Conservation (phyloP, 164 flowering plant species). For the Vitis cinerea region DNA sequence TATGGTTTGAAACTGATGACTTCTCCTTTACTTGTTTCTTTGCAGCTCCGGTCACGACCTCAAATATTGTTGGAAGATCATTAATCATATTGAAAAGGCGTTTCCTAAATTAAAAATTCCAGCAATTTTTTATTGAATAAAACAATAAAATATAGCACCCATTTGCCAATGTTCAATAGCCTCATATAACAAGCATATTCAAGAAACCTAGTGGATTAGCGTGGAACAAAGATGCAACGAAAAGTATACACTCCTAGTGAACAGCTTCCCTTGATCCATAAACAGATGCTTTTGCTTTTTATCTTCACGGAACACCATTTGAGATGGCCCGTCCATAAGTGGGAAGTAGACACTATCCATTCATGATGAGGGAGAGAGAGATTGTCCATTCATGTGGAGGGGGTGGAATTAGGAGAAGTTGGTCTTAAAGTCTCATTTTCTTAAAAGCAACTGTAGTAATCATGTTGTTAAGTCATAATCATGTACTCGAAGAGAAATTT, state of each 20-base stretch:
- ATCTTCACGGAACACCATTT: too few species aligned
- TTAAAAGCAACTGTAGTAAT: too few species aligned
- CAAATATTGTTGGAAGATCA: slow-evolving; percentile 66
- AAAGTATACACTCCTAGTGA: not conserved
- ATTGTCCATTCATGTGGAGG: too few species aligned
- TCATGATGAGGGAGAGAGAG: too few species aligned
- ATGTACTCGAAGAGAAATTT: too few species aligned
- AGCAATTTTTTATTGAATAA: not conserved
- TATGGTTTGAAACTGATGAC: slow-evolving; percentile 42
- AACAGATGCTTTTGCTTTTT: too few species aligned
- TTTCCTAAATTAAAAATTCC: slow-evolving; percentile 35
- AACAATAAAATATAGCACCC: not conserved
- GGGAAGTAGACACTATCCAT: too few species aligned
- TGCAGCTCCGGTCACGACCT: slow-evolving; percentile 44
- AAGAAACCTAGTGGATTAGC: not conserved
- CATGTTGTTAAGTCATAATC: too few species aligned
- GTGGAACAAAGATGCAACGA: not conserved
- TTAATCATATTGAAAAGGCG: slow-evolving; percentile 60
- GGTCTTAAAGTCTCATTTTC: too few species aligned
- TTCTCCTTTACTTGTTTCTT: slow-evolving; percentile 55
- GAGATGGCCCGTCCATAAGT: too few species aligned
- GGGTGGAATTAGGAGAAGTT: too few species aligned
- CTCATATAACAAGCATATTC: not conserved
- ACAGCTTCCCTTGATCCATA: too few species aligned
- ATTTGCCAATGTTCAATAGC: not conserved